Evolutionary conservation across 176 grass and related monocot species (phyloP).

Genomic region (Coix lacrymajobi): DNA sequence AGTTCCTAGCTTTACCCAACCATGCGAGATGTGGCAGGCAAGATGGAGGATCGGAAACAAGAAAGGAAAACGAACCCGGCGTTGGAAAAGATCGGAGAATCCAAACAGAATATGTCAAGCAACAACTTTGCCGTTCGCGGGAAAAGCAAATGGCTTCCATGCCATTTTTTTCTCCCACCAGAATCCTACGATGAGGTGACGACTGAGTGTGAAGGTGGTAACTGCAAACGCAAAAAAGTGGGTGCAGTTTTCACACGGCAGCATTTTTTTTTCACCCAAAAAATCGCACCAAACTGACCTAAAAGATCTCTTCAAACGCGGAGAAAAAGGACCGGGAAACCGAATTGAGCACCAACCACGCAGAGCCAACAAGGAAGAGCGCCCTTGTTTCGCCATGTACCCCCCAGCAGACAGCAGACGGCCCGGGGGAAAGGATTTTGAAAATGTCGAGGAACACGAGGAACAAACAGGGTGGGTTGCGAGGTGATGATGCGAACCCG

Average conservation of each 20-base stretch:
- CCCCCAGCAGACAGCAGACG: background rate
- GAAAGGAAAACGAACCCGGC: background rate
- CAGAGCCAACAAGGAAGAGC: background rate
- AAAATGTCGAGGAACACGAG: background rate
- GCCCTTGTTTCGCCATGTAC: too few species aligned
- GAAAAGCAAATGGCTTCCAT: conserved; percentile 15
- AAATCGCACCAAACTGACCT: background rate
- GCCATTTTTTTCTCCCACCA: background rate
- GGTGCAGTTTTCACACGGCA: background rate
- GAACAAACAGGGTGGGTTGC: background rate
- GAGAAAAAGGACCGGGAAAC: conserved; percentile 19
- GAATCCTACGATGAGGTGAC: background rate
- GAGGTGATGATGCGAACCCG: conserved; percentile 18
- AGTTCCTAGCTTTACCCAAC: background rate
- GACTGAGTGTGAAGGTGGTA: background rate
- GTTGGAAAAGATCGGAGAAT: background rate
- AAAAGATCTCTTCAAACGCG: background rate
- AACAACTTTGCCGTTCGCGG: conserved; percentile 1
- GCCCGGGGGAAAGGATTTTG: background rate
- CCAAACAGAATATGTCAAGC: conserved; percentile 4
- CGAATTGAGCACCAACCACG: background rate
- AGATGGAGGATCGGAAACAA: background rate
- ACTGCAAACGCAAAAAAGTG: background rate
- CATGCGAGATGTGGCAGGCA: background rate
- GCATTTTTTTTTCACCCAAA: background rate